phyloP scores from a whole-genome alignment of 2,329 filamentous ascomycete genomes.

The Colletotrichum coccodes region DNA sequence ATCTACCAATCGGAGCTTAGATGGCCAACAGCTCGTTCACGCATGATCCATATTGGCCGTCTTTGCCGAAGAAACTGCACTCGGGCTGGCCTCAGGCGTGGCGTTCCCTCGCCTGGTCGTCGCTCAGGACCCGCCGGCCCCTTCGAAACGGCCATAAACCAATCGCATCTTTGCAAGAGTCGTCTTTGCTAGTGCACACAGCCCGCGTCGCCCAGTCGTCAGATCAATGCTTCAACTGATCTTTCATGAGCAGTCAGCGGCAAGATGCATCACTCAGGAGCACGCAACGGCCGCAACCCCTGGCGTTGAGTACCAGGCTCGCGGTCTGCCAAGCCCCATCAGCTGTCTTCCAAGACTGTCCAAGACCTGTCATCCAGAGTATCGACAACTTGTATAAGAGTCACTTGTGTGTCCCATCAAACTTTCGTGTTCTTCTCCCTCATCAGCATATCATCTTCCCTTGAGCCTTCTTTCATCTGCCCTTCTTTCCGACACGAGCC shows the following conservation, averaged over 20 bases:
- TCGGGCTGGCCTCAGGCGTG: conserved; percentile 1
- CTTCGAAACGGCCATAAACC: conserved; percentile 24
- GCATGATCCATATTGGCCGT: conserved; percentile 13
- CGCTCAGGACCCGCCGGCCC: conserved; percentile 15
- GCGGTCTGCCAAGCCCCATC: conserved; percentile 29
- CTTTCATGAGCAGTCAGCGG: conserved; percentile 20
- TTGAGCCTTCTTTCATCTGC: conserved; percentile 29
- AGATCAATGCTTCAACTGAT: conserved; percentile 33
- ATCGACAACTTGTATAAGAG: conserved; percentile 29
- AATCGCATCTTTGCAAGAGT: conserved; percentile 28
- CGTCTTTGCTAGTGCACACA: conserved; percentile 1
- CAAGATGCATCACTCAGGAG: conserved; percentile 18
- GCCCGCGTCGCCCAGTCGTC: conserved; percentile 14
- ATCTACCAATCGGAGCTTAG: conserved; percentile 28
- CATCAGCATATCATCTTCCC: conserved; percentile 29
- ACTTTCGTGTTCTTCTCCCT: neutral
- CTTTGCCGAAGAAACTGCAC: conserved; percentile 20
- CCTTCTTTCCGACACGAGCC: conserved; percentile 31
- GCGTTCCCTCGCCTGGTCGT: conserved; percentile 14
- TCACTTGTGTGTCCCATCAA: conserved; percentile 18
- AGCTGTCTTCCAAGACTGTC: conserved; percentile 17
- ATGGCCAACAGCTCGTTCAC: conserved; percentile 22
- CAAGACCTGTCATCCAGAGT: conserved; percentile 31
- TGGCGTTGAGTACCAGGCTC: conserved; percentile 5
- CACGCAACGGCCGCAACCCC: conserved; percentile 5